phyloP scores from a whole-genome alignment of 2,329 filamentous ascomycete genomes.

The Elsinoe fawcettii region DNA sequence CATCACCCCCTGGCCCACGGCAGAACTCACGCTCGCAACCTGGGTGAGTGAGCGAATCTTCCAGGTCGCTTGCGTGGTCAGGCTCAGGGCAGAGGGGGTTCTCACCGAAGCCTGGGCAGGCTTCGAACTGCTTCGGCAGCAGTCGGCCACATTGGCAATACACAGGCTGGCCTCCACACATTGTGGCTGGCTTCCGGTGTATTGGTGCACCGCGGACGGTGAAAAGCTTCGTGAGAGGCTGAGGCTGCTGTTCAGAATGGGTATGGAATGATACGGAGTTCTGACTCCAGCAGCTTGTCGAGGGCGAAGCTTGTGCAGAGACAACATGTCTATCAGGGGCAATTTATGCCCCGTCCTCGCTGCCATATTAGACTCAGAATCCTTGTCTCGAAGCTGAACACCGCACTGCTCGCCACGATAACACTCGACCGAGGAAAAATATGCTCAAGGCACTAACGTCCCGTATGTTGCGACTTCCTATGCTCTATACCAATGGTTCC shows the following conservation, averaged over 20 bases:
- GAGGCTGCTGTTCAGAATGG: neutral
- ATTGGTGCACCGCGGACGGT: neutral
- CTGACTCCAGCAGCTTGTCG: neutral
- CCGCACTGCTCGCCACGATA: too few relatives aligned
- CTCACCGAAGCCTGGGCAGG: neutral
- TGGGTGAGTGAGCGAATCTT: neutral
- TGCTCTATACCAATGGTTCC: neutral
- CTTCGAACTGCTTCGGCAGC: neutral
- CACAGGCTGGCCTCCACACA: neutral
- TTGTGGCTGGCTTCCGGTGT: neutral
- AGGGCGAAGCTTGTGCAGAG: neutral
- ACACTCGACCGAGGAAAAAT: neutral
- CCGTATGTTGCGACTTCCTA: neutral
- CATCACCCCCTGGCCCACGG: neutral
- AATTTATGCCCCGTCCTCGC: neutral
- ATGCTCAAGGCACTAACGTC: neutral
- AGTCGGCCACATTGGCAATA: conserved; percentile 1
- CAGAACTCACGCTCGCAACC: neutral
- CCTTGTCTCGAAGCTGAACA: neutral
- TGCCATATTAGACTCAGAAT: neutral
- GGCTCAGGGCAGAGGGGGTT: neutral
- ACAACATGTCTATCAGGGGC: neutral
- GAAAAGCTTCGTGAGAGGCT: neutral
- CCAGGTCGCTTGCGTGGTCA: neutral
- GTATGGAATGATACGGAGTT: neutral